Evolutionary conservation across 2,329 filamentous ascomycete genomes (phyloP).

Genomic region (Trichoderma guizhouense): DNA sequence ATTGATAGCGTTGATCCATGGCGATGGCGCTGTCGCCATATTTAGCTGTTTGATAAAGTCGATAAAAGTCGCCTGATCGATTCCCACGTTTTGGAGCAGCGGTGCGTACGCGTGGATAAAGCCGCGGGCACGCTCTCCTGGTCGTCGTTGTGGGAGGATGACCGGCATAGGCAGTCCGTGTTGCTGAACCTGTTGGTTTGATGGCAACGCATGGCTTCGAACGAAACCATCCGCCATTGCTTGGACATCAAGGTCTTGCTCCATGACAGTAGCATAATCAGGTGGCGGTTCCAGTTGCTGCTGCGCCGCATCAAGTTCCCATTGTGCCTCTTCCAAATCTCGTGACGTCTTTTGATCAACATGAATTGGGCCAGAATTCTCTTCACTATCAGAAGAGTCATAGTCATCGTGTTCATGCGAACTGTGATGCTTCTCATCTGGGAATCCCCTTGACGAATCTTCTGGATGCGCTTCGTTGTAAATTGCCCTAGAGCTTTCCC

Average conservation of each 20-base stretch:
- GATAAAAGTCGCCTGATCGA: conserved; percentile 47
- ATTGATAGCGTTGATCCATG: conserved; percentile 40
- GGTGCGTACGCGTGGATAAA: conserved; percentile 54
- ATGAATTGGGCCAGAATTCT: neutral
- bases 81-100: conserved; percentile 42
- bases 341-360: conserved; percentile 1
- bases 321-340: conserved; percentile 18
- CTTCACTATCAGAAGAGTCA: neutral
- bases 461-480: neutral
- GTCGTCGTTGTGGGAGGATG: conserved; percentile 51
- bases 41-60: conserved; percentile 48
- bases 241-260: conserved; percentile 4
- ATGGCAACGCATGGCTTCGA: neutral
- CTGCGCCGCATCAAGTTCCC: conserved; percentile 20
- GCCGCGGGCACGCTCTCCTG: conserved; percentile 44
- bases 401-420: neutral
- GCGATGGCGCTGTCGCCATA: conserved; percentile 34
- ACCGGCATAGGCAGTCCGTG: conserved; percentile 42
- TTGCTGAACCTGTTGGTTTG: neutral
- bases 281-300: conserved; percentile 14
- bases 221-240: conserved; percentile 16
- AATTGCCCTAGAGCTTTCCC: neutral
- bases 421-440: neutral
- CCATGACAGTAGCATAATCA: conserved; percentile 17
- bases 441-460: neutral